A percentile compares a stretch with the other conserved stretches of the same genome.
phyloP scores from a whole-genome alignment of 2,329 filamentous ascomycete genomes.

The Ceratocystis cubensis region DNA sequence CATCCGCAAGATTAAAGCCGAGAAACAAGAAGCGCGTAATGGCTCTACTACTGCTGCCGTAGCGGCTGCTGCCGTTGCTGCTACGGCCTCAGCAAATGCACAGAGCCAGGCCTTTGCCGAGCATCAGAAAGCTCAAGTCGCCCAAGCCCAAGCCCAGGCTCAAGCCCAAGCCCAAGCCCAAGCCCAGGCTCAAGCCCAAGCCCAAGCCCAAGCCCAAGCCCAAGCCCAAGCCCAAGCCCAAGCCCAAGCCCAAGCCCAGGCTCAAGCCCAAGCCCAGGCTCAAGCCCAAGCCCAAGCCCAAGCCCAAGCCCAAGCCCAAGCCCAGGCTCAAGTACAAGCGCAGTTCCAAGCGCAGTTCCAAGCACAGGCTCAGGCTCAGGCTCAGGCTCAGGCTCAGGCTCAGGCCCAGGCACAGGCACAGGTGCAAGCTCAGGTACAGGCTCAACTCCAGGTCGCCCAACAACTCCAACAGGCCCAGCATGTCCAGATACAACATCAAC shows the following conservation, averaged over 20 bases:
- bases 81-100: background rate
- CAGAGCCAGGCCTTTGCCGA: slow-evolving; percentile 1
- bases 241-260: slow-evolving; percentile 8
- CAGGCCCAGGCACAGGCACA: slow-evolving; percentile 10
- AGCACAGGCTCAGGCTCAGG: background rate
- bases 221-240: background rate
- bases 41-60: background rate
- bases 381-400: slow-evolving; percentile 8
- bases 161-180: slow-evolving; percentile 15
- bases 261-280: background rate
- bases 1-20: slow-evolving; percentile 18
- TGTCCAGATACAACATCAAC: slow-evolving; percentile 12
- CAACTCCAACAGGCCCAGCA: slow-evolving; percentile 16
- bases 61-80: slow-evolving; percentile 8
- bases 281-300: slow-evolving; percentile 9
- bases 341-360: background rate
- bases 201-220: slow-evolving; percentile 12
- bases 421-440: slow-evolving; percentile 7
- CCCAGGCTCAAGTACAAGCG: background rate
- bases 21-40: slow-evolving; percentile 2
- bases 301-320: slow-evolving; percentile 1
- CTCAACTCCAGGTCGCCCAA: slow-evolving; percentile 12
- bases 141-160: slow-evolving; percentile 10
- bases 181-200: slow-evolving; percentile 13
- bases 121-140: slow-evolving; percentile 15